Evolutionary conservation across 371 early-diverging fungal genomes (phyloP).

Genomic region (Actinomortierella wolfii): DNA sequence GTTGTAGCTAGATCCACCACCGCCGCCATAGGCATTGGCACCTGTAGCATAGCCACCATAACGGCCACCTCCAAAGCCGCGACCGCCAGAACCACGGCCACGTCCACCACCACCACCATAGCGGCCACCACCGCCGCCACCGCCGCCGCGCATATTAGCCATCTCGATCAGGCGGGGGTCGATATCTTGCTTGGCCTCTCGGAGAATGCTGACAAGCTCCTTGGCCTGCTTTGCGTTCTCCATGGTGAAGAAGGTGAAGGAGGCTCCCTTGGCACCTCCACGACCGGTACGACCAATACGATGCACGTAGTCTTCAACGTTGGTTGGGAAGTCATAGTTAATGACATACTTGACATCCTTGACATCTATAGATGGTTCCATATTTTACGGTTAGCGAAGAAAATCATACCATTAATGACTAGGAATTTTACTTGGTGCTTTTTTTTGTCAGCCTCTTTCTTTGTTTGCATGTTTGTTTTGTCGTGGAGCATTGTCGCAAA

Average conservation of each 20-base stretch:
- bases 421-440: no score
- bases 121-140: slow-evolving; percentile 57
- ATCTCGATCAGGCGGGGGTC: slow-evolving; percentile 86
- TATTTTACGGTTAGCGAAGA: no score
- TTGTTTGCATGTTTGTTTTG: not conserved
- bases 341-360: slow-evolving; percentile 95
- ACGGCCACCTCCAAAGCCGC: slow-evolving; percentile 29
- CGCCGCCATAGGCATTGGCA: slow-evolving; percentile 10
- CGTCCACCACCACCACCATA: slow-evolving; percentile 57
- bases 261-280: slow-evolving; percentile 93
- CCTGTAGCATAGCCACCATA: slow-evolving; percentile 32
- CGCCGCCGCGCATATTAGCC: slow-evolving; percentile 55
- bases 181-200: slow-evolving; percentile 94
- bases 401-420: no score
- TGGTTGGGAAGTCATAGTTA: slow-evolving; percentile 97
- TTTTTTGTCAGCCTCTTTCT: not conserved
- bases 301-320: slow-evolving; percentile 96
- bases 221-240: slow-evolving; percentile 91
- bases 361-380: slow-evolving; percentile 71
- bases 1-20: not conserved
- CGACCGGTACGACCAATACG: slow-evolving; percentile 99
- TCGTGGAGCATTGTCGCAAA: slow-evolving; percentile 5
- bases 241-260: slow-evolving; percentile 96
- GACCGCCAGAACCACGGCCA: slow-evolving; percentile 46
- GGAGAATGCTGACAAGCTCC: slow-evolving; percentile 90